Conservation (phyloP, 2,329 filamentous ascomycete genomes). For the Cercospora sp. region DNA sequence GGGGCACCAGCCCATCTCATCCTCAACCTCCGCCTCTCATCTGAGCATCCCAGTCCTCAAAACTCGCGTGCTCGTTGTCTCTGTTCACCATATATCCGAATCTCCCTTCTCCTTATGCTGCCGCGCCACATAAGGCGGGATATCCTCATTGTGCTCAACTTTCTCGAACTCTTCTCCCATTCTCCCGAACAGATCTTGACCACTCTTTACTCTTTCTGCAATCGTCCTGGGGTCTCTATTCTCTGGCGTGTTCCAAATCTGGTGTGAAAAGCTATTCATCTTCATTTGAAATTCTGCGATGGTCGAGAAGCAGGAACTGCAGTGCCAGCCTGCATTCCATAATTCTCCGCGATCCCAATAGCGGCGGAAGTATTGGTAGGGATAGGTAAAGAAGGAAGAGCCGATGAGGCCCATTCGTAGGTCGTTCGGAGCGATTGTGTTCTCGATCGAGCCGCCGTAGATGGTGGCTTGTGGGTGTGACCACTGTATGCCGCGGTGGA, state of each 20-base stretch:
- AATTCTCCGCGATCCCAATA: constrained; percentile 49
- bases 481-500: constrained; percentile 47
- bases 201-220: constrained; percentile 53
- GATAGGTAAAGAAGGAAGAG: constrained; percentile 48
- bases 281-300: constrained; percentile 58
- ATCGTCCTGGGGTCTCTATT: constrained; percentile 54
- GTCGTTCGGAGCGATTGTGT: constrained; percentile 56
- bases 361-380: constrained; percentile 34
- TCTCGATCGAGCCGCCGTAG: constrained; percentile 46
- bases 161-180: constrained; percentile 50
- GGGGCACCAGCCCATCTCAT: not conserved
- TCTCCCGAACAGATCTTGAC: constrained; percentile 60
- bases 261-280: constrained; percentile 59
- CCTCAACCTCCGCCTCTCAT: constrained; percentile 5
- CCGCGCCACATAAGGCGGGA: constrained; percentile 50
- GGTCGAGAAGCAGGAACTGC: constrained; percentile 61
- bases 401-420: constrained; percentile 50
- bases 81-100: constrained; percentile 46
- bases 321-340: constrained; percentile 61
- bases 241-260: constrained; percentile 53
- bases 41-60: constrained; percentile 30
- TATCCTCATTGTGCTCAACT: constrained; percentile 54
- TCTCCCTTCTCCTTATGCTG: constrained; percentile 28
- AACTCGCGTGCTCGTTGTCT: constrained; percentile 43
- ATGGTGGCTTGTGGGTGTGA: constrained; percentile 61